phyloP scores from a whole-genome alignment of 345 rosid genomes.

The Arabis alpina region DNA sequence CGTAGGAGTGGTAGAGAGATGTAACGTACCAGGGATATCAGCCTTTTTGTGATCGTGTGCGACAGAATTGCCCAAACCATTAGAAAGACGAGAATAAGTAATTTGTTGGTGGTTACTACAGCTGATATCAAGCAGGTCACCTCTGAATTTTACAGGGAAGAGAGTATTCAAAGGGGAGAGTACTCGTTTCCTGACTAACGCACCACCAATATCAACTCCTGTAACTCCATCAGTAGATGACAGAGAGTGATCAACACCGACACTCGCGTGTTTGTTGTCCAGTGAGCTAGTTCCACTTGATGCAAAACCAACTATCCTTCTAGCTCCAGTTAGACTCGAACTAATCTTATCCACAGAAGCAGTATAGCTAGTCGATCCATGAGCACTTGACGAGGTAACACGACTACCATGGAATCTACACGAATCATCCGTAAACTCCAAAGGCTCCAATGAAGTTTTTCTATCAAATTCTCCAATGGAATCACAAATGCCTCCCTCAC shows the following conservation, averaged over 20 bases:
- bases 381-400: slow-evolving; percentile 48
- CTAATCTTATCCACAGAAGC: slow-evolving; percentile 48
- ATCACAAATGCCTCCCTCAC: slow-evolving; percentile 45
- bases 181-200: slow-evolving; percentile 70
- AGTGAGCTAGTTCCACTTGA: slow-evolving; percentile 48
- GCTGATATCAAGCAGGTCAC: slow-evolving; percentile 65
- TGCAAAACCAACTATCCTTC: slow-evolving; percentile 85
- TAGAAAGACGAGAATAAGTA: slow-evolving; percentile 41
- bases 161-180: slow-evolving; percentile 71
- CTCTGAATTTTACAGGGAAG: slow-evolving; percentile 58
- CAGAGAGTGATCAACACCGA: slow-evolving; percentile 46
- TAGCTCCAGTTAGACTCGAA: slow-evolving; percentile 52
- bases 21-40: slow-evolving; percentile 52
- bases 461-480: slow-evolving; percentile 60
- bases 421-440: slow-evolving; percentile 51
- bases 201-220: slow-evolving; percentile 53
- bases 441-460: slow-evolving; percentile 55
- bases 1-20: slow-evolving; percentile 44
- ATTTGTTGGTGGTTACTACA: slow-evolving; percentile 49
- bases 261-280: slow-evolving; percentile 41
- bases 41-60: slow-evolving; percentile 63
- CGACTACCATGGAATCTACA: slow-evolving; percentile 39
- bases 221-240: slow-evolving; percentile 41
- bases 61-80: slow-evolving; percentile 40
- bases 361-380: slow-evolving; percentile 49